These are phyloP conservation scores for Bremia lactucae DNA, from an alignment of 352 stramenopile species.

Conservation along the genomic window DNA sequence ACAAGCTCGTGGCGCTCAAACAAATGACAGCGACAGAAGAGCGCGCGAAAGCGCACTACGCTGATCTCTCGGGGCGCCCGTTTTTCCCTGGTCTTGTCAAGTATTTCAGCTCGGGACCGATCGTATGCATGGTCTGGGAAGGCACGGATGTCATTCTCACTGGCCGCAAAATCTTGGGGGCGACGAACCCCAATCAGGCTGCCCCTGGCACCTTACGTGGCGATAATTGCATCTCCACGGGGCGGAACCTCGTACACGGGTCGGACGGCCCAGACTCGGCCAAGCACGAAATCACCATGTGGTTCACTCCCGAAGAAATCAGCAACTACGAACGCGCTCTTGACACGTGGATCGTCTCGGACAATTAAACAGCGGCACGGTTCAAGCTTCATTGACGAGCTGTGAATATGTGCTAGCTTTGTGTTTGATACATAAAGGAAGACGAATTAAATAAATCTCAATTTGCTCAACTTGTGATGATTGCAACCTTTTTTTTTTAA, in stretches of 20 bases:
- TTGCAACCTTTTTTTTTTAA: no score
- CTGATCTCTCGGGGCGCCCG: conserved; percentile 84
- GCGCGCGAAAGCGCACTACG: conserved; percentile 89
- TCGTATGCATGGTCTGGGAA: conserved; percentile 93
- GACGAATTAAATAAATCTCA: no score
- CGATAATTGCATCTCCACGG: conserved; percentile 89
- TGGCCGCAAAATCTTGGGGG: conserved; percentile 91
- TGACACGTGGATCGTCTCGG: conserved; percentile 81
- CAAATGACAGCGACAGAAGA: conserved; percentile 88
- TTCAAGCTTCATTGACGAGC: not conserved
- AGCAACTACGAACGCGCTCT: conserved; percentile 85
- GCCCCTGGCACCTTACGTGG: conserved; percentile 90
- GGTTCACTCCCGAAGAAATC: conserved; percentile 88
- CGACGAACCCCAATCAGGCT: conserved; percentile 91
- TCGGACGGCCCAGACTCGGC: conserved; percentile 87
- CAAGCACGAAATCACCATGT: conserved; percentile 90
- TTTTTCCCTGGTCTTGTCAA: conserved; percentile 89
- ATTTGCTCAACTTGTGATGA: no score
- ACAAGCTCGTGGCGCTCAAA: conserved; percentile 92
- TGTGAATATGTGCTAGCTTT: no score
- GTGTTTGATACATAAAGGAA: no score
- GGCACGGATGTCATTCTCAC: conserved; percentile 91
- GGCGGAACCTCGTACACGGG: conserved; percentile 90
- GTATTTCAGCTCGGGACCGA: conserved; percentile 89
- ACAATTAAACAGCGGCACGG: conserved; percentile 57